Conservation (phyloP, 176 grass and related monocot species). For the Triticum dicoccoides region DNA sequence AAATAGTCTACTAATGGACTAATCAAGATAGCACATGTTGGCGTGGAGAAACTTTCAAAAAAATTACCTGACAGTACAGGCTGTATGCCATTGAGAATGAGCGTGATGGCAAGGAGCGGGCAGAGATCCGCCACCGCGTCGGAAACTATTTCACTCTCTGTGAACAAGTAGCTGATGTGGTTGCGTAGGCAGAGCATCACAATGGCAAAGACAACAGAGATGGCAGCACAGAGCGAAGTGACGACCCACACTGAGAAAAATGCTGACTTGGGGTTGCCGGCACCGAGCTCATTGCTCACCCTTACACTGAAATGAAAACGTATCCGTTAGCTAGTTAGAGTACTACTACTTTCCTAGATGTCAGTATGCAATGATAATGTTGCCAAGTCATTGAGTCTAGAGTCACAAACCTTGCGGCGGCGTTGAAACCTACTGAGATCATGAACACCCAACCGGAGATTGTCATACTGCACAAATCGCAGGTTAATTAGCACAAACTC, state of each 20-base stretch:
- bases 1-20: not conserved
- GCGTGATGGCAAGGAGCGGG: not conserved
- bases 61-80: conserved; percentile 29
- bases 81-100: not conserved
- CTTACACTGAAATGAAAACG: not conserved
- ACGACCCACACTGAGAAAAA: not conserved
- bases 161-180: not conserved
- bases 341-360: too few species aligned
- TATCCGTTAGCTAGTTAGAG: too few species aligned
- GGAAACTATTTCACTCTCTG: not conserved
- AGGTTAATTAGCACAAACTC: not conserved
- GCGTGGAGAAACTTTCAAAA: not conserved
- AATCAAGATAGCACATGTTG: not conserved
- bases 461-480: not conserved
- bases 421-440: not conserved
- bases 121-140: not conserved
- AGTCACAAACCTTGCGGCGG: not conserved
- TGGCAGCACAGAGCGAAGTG: not conserved
- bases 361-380: not conserved
- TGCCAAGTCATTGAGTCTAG: not conserved
- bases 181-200: not conserved
- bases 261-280: not conserved
- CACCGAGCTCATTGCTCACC: not conserved
- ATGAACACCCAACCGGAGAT: not conserved
- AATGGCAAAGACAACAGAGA: not conserved